Percentiles rank a stretch among this genome's conserved stretches.
Evolutionary conservation across 495 filamentous ascomycete genomes (phyloP).

Genomic region (Ramalina intermedia): DNA sequence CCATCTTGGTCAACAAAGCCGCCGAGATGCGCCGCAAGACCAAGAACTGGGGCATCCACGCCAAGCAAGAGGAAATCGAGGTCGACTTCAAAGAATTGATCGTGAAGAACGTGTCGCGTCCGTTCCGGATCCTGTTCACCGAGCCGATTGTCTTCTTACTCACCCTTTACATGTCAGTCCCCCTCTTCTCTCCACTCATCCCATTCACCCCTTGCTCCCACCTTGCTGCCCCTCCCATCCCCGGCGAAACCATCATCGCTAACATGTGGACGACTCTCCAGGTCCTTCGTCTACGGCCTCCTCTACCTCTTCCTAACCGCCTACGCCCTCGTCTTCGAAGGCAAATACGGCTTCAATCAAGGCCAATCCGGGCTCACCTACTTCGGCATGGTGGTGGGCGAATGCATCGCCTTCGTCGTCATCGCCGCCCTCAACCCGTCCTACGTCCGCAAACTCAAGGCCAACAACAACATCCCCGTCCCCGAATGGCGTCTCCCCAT

Average conservation of each 20-base stretch:
- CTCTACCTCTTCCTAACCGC: conserved; percentile 50
- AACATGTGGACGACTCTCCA: conserved; percentile 22
- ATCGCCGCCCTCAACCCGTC: conserved; percentile 33
- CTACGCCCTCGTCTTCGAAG: conserved; percentile 44
- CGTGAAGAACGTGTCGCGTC: conserved; percentile 40
- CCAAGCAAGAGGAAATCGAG: conserved; percentile 40
- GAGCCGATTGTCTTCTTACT: conserved; percentile 47
- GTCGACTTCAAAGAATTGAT: conserved; percentile 31
- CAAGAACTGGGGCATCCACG: conserved; percentile 44
- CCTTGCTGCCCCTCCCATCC: conserved; percentile 17
- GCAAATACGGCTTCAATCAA: conserved; percentile 24
- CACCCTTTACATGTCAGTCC: conserved; percentile 30
- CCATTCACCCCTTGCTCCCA: conserved; percentile 19
- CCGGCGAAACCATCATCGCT: neutral
- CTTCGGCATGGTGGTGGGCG: conserved; percentile 35
- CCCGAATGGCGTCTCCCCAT: conserved; percentile 46
- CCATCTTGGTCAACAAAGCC: conserved; percentile 41
- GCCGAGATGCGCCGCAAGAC: conserved; percentile 43
- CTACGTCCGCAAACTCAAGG: conserved; percentile 34
- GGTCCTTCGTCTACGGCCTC: conserved; percentile 42
- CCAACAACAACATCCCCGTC: conserved; percentile 33
- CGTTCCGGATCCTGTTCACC: conserved; percentile 41
- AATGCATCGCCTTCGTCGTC: conserved; percentile 28
- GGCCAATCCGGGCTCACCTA: conserved; percentile 42
- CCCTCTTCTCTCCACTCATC: conserved; percentile 36